Evolutionary conservation across 352 stramenopile species (phyloP), one percentile per base, ranked within the genome.

Genomic region (Phytophthora nicotianae): DNA sequence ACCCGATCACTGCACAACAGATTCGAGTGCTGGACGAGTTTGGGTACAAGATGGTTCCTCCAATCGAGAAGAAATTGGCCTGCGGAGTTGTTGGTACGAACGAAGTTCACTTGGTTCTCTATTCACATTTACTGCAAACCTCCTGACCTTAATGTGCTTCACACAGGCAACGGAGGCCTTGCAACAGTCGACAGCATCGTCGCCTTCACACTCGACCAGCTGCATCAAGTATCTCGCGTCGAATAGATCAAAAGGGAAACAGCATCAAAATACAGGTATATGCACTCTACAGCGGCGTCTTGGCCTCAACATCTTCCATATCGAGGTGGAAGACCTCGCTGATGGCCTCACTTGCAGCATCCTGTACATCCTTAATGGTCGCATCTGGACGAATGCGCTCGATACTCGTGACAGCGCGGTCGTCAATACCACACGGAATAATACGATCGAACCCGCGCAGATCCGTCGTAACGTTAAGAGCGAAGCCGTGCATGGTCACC

Each of bases 401-500:
- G 20, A 96, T 83, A 56, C 82, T 91, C n/a, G 86, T 93, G 20
- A 98, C 92, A 14, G 79, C 80, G 23, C 83, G 84, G 29, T 96
- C 88, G 46, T 95, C 79, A 52, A 99, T 99, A 35, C 97, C 98
- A 75, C 97, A 99, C 17, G 97, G 97, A 42, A 98, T 80, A 63
- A 99, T 99, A 26, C 88, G 84, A 51, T 99, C 90, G 69, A 99
- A 99, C 16, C 79, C 83, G 6, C 57, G 40, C 46, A 99, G 68
- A 72, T 99, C 86, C 1, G 93, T 97, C 46, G 71, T 86, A 7
- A 98, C 86, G 83, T 99, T 99, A 38, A 99, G 76, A 6, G 97
- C 93, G 72, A 99, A 97, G 27, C 98, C 98, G 70, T 99, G 98
- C 72, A 97, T 98, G 8, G 98, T 99, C 51, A 99, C 96, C 98